Base-by-base conservation (phyloP, 2,329 filamentous ascomycete genomes). In the Fragosphaeria purpurea region DNA sequence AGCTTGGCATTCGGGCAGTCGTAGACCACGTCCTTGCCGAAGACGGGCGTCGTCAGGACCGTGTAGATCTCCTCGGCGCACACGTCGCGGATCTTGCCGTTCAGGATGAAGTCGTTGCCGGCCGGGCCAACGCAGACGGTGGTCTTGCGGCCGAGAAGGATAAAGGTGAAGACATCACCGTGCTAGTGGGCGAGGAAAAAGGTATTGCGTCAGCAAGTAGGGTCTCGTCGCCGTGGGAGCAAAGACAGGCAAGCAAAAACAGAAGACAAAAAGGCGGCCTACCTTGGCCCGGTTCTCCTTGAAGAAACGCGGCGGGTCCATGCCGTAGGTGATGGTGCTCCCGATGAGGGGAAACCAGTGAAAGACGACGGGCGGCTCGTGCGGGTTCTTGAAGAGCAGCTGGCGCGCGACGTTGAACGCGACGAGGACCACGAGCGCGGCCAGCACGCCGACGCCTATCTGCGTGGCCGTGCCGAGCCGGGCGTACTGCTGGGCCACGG, bases 231-330 rank as follows among this genome's bases (percentile, higher is more conserved):
- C 22, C 3, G 22, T 22, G 22, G 22, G 22, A 22, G 22, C 22
- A 22, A 22, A 22, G 3, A 22, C n/a, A n/a, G n/a, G n/a, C n/a
- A n/a, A n/a, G n/a, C 22, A 22, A 22, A 22, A 22, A 22, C 22
- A 22, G 22, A 22, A 22, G 22, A 22, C 22, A 22, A 22, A 22
- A 22, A 22, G 22, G 22, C 22, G 22, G 22, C 61, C 51, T 60
- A 86, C 83, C 79, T 88, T 87, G 61, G 76, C 69, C 55, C 77
- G 78, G 69, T 78, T 79, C 65, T 75, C 82, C 78, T 60, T 75
- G 73, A 96, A 95, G 77, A 96, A 97, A 47, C 74, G 75, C 62
- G 88, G 90, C 12, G 91, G 91, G 63, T 97, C 88, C 69, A 96
- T 96, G 67, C 91, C 91, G 70, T 97, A 98, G 43, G 81, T 86